Evolutionary conservation across 192 early-diverging fungal species (phyloP), one percentile per base, ranked within the genome.

Genomic region (Obelidium mucronatum): DNA sequence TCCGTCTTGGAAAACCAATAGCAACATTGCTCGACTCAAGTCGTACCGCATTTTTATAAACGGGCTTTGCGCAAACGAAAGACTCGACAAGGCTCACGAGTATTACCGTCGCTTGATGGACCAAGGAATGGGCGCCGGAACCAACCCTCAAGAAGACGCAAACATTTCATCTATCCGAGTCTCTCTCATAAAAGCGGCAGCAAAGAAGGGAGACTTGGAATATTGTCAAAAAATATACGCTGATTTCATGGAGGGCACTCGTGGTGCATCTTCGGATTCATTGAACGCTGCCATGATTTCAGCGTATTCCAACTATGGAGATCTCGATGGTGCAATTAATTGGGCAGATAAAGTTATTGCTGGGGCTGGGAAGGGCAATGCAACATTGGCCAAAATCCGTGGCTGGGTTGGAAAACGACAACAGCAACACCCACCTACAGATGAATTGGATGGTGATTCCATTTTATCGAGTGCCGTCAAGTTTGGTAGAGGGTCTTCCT

Each of bases 201-300:
- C 17, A 17, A 33, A 51, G 6, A 8, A 35, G 11, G 55, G 55
- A 22, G 56, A 72, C 36, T 22, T 72, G 15, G 54, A 26, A 33
- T 31, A 24, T 28, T 72, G 69, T 30, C 51, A 35, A 11, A 22
- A 54, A 13, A 37, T 72, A 6, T 58, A 34, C 8, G 30, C 31
- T 17, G 69, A 72, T 1, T 36, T 33, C 54, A 40, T 72, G 1
- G 30, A 11, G 48, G 11, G 34, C 8, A 39, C 19, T n/a, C 30
- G 15, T n/a, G 33, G n/a, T 6, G 69, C 33, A 8, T 17, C 35
- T 6, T 19, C 13, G 40, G 74, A 76, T 39, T 35, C 74, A 8
- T 11, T 76, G 17, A 76, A 76, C 37, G 54, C 44, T 13, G 74
- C 51, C 36, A 76, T 76, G 62, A 76, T 76, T 40, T 26, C 51